Base-by-base conservation (phyloP, 2,329 filamentous ascomycete species). In the Domatiomyces globalis region DNA sequence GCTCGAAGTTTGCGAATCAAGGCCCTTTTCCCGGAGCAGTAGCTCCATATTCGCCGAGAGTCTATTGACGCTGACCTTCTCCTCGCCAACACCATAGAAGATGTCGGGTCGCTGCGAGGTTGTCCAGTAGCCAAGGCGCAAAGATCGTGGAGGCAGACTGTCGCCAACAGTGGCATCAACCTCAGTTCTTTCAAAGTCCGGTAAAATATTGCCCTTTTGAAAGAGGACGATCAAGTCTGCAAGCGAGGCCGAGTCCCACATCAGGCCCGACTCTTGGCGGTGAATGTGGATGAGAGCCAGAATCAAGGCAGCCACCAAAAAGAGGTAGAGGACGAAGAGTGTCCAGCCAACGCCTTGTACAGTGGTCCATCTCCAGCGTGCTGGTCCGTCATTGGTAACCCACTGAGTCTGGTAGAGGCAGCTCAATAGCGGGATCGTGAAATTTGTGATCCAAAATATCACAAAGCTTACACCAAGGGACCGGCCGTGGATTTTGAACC, bases 51-150 rank as follows among this genome's bases (percentile, higher is more conserved):
- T 20, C 54, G 71, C 57, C n/a, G 71, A 77, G 60, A 75, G 79
- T 53, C 72, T 69, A 53, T 71, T 68, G 39, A 66, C 74, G 61
- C 66, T 65, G 19, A 69, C 71, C 43, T 80, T 75, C 49, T 77
- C 73, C 54, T 82, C 77, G n/a, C 86, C 87, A 51, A 94, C 78
- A 1, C 81, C 80, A 63, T 94, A 88, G 73, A 92, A 94, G 22
- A 87, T 72, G 18, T 81, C 79, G 18, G 77, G 75, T 54, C 75
- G 73, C 51, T 80, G 80, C 17, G 81, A 80, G 22, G 81, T 80
- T 53, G 78, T 79, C 87, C 89, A 95, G 67, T 94, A 94, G 5
- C 89, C 87, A n/a, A 95, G 75, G 45, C 84, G 76, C 60, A 90
- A 81, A 4, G 76, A 71, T 56, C 79, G 78, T 15, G 66, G 54